Percentiles rank a stretch among this genome's conserved stretches.
Evolutionary conservation across 768 basidiomycete genomes (phyloP).

Genomic region (Kwoniella bestiolae): DNA sequence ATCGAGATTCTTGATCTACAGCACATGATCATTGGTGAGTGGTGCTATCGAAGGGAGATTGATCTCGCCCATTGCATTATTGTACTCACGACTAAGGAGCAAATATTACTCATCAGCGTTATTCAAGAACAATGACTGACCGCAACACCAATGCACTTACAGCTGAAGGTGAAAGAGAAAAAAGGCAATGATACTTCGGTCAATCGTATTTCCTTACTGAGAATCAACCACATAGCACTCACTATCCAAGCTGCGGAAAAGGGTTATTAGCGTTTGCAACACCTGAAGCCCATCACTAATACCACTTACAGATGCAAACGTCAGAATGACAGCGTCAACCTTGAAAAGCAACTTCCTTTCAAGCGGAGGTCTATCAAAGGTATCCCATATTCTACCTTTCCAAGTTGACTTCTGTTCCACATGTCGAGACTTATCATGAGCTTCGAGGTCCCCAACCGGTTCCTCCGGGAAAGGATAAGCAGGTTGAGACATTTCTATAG

Average conservation of each 20-base stretch:
- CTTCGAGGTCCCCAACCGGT: conserved; percentile 12
- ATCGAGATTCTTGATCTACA: conserved; percentile 38
- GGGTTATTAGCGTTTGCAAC: too few relatives aligned
- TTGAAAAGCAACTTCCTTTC: conserved; percentile 50
- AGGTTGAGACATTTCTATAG: conserved; percentile 4
- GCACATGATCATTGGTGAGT: conserved; percentile 1
- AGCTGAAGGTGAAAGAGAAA: too few relatives aligned
- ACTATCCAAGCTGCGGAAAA: conserved; percentile 12
- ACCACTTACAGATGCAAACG: conserved; percentile 46
- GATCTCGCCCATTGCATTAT: background rate
- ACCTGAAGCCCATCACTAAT: too few relatives aligned
- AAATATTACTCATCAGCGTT: too few relatives aligned
- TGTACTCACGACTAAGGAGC: background rate
- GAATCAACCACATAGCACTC: too few relatives aligned
- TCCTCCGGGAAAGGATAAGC: conserved; percentile 9
- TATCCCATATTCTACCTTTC: conserved; percentile 48
- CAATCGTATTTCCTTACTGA: too few relatives aligned
- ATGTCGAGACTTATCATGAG: background rate
- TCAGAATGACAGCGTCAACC: conserved; percentile 43
- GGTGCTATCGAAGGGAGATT: background rate
- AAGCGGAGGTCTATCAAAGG: conserved; percentile 34
- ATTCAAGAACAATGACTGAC: too few relatives aligned
- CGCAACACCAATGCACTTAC: too few relatives aligned
- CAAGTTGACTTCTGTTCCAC: conserved; percentile 29
- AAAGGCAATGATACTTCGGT: too few relatives aligned